These are phyloP conservation scores for Penicillium corylophilum DNA, from an alignment of 2,329 filamentous ascomycete species.

Conservation along the genomic window DNA sequence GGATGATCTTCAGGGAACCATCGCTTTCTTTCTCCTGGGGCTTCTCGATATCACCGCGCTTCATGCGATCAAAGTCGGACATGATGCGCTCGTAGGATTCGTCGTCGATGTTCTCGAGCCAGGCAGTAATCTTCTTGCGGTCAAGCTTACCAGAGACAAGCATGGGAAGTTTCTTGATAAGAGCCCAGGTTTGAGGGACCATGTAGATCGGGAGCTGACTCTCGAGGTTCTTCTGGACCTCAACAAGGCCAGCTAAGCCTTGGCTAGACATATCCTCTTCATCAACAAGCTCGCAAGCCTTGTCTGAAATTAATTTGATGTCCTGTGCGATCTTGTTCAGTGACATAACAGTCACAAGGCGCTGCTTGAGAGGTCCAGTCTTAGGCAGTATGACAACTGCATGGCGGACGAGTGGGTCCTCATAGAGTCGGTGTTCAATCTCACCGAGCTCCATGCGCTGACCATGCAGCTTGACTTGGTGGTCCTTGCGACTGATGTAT, in stretches of 20 bases:
- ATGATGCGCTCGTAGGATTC: slow-evolving; percentile 42
- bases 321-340: slow-evolving; percentile 29
- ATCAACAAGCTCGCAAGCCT: slow-evolving; percentile 34
- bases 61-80: slow-evolving; percentile 34
- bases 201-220: slow-evolving; percentile 48
- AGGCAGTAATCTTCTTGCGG: slow-evolving; percentile 40
- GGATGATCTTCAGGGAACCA: slow-evolving; percentile 23
- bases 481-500: slow-evolving; percentile 60
- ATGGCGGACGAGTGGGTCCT: slow-evolving; percentile 36
- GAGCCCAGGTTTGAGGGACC: slow-evolving; percentile 44
- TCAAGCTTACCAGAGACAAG: slow-evolving; percentile 40
- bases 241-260: slow-evolving; percentile 31
- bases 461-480: slow-evolving; percentile 65
- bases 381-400: slow-evolving; percentile 47
- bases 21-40: slow-evolving; percentile 14
- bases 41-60: slow-evolving; percentile 23
- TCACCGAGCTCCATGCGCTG: slow-evolving; percentile 62
- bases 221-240: slow-evolving; percentile 40
- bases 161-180: slow-evolving; percentile 42
- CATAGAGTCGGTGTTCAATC: slow-evolving; percentile 41
- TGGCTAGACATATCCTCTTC: slow-evolving; percentile 20
- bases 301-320: slow-evolving; percentile 28
- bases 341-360: slow-evolving; percentile 47
- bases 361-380: slow-evolving; percentile 42
- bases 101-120: slow-evolving; percentile 47